Evolutionary conservation across 176 grass and related monocot genomes (phyloP).

Genomic region (Triticum monococcum): DNA sequence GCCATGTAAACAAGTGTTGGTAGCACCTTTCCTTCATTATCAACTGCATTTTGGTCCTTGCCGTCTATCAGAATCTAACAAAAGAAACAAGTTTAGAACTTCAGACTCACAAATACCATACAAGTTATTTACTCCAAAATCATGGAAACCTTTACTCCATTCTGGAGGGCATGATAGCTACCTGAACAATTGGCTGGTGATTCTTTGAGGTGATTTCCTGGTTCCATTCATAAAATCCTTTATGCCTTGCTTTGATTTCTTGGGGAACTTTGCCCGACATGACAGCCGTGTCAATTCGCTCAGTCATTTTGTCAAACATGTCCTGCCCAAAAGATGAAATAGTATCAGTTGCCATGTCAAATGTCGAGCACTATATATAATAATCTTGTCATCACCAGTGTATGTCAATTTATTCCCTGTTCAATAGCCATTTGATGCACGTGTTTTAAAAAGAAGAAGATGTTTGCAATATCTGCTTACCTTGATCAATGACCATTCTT

Average conservation of each 20-base stretch:
- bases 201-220: constrained; percentile 19
- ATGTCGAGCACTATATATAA: not conserved
- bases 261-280: constrained; percentile 44
- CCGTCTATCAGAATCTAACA: constrained; percentile 67
- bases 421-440: not conserved
- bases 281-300: constrained; percentile 40
- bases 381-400: not conserved
- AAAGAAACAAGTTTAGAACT: not conserved
- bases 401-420: not conserved
- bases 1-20: constrained; percentile 90
- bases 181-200: constrained; percentile 79
- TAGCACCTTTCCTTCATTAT: constrained; percentile 37
- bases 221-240: constrained; percentile 72
- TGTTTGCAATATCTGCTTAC: constrained; percentile 10
- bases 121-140: not conserved
- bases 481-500: constrained; percentile 52
- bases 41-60: constrained; percentile 35
- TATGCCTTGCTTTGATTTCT: constrained; percentile 51
- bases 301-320: constrained; percentile 56
- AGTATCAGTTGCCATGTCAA: not conserved
- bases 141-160: not conserved
- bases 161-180: constrained; percentile 10
- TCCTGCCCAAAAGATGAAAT: constrained; percentile 31
- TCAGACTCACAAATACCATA: not conserved
- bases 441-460: not conserved